Percentiles rank a stretch among this genome's conserved stretches.
Evolutionary conservation across 106 monocot species (phyloP).

Genomic region (Gastrodia elata): DNA sequence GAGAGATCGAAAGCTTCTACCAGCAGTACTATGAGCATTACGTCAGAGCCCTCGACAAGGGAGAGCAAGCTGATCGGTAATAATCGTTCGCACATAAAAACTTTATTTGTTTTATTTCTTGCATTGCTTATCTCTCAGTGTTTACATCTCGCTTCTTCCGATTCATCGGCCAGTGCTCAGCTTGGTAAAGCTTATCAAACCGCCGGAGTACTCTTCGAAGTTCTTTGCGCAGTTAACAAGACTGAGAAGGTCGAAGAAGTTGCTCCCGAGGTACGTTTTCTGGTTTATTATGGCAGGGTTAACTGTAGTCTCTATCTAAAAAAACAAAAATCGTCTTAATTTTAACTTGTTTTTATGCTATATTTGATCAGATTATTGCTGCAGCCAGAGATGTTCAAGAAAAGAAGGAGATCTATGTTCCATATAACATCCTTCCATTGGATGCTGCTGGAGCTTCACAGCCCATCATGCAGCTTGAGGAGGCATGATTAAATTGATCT

Average conservation of each 20-base stretch:
- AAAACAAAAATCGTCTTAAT: too few relatives aligned
- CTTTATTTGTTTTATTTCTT: not conserved
- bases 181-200: slow-evolving; percentile 96
- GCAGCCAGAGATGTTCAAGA: slow-evolving; percentile 93
- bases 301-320: not conserved
- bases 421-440: slow-evolving; percentile 93
- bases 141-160: not conserved
- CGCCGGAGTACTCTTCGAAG: slow-evolving; percentile 98
- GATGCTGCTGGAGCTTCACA: slow-evolving; percentile 98
- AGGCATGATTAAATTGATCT: slow-evolving; percentile 44
- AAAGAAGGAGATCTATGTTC: slow-evolving; percentile 85
- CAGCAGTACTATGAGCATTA: slow-evolving; percentile 97
- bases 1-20: slow-evolving; percentile 98
- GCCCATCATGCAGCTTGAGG: slow-evolving; percentile 98
- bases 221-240: slow-evolving; percentile 95
- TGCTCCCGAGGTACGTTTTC: slow-evolving; percentile 74
- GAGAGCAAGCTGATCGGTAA: slow-evolving; percentile 95
- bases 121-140: not conserved
- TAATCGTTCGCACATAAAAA: not conserved
- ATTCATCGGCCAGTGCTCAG: slow-evolving; percentile 50
- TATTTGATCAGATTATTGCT: slow-evolving; percentile 60
- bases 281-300: not conserved
- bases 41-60: slow-evolving; percentile 85
- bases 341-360: not conserved
- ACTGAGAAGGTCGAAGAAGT: slow-evolving; percentile 97